These are phyloP conservation scores for Penicillium sp. DNA, from an alignment of 2,329 filamentous ascomycete genomes.

Conservation along the genomic window DNA sequence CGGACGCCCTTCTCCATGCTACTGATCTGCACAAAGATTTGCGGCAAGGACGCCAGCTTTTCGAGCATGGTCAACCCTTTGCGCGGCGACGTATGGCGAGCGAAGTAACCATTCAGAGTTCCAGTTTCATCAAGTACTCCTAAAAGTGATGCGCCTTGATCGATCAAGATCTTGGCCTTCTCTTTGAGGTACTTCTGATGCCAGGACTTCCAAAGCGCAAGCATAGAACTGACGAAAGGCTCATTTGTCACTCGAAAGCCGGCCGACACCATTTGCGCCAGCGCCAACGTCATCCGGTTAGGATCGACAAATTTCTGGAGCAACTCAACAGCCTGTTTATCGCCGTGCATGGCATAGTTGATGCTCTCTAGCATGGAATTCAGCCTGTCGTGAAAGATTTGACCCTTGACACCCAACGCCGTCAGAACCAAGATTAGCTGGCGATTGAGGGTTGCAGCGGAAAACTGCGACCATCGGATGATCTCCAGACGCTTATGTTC, in stretches of 20 bases:
- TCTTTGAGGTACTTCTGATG: slow-evolving; percentile 88
- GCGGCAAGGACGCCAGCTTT: slow-evolving; percentile 62
- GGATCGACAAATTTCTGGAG: slow-evolving; percentile 79
- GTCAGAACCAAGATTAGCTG: slow-evolving; percentile 88
- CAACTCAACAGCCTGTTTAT: slow-evolving; percentile 64
- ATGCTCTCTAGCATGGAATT: slow-evolving; percentile 68
- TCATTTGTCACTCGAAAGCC: slow-evolving; percentile 76
- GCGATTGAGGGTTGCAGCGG: slow-evolving; percentile 79
- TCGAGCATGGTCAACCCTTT: slow-evolving; percentile 38
- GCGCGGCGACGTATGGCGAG: slow-evolving; percentile 42
- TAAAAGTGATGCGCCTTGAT: slow-evolving; percentile 82
- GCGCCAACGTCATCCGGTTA: slow-evolving; percentile 73
- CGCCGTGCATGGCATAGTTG: slow-evolving; percentile 67
- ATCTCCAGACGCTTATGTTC: slow-evolving; percentile 76
- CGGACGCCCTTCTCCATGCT: slow-evolving; percentile 54
- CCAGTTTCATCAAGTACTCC: slow-evolving; percentile 86
- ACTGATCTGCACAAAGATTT: slow-evolving; percentile 87
- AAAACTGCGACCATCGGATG: slow-evolving; percentile 75
- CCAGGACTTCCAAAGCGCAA: slow-evolving; percentile 86
- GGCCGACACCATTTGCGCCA: slow-evolving; percentile 74
- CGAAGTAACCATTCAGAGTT: slow-evolving; percentile 70
- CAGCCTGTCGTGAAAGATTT: slow-evolving; percentile 69
- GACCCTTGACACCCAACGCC: slow-evolving; percentile 68
- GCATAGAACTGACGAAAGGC: slow-evolving; percentile 77
- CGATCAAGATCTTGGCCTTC: slow-evolving; percentile 81